Conservation (phyloP, 2,329 filamentous ascomycete species). For the Alternaria ethzedia region DNA sequence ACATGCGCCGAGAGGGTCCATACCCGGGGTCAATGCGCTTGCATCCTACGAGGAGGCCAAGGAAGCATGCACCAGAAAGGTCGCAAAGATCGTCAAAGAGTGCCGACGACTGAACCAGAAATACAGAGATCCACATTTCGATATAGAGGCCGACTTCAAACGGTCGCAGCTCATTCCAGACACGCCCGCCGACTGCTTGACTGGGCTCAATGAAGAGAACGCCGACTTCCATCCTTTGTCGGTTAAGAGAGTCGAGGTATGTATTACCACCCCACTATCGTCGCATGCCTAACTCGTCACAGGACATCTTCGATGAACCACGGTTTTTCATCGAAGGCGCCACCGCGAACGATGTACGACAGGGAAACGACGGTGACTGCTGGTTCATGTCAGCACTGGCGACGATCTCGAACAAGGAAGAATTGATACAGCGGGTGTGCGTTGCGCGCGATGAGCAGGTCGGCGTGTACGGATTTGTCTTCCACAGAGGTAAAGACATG, state of each 20-base stretch:
- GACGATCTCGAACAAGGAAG: slow-evolving; percentile 75
- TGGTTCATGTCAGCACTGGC: slow-evolving; percentile 85
- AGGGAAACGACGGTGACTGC: slow-evolving; percentile 81
- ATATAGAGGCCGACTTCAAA: slow-evolving; percentile 80
- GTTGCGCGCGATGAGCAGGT: slow-evolving; percentile 74
- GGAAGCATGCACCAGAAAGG: slow-evolving; percentile 68
- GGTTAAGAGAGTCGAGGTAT: slow-evolving; percentile 71
- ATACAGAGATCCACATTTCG: slow-evolving; percentile 86
- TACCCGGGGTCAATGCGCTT: slow-evolving; percentile 67
- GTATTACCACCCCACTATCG: not conserved
- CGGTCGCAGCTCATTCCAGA: slow-evolving; percentile 40
- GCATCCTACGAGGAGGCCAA: slow-evolving; percentile 76
- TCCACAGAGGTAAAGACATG: slow-evolving; percentile 65
- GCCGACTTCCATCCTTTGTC: slow-evolving; percentile 66
- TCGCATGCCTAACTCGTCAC: slow-evolving; percentile 27
- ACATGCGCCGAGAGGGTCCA: slow-evolving; percentile 59
- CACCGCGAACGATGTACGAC: slow-evolving; percentile 77
- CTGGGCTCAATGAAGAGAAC: slow-evolving; percentile 52
- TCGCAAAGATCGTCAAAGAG: slow-evolving; percentile 64
- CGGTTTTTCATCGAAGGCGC: slow-evolving; percentile 80
- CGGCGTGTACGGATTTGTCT: slow-evolving; percentile 86
- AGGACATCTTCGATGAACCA: slow-evolving; percentile 80
- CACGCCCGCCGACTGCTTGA: slow-evolving; percentile 56
- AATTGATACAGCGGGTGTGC: slow-evolving; percentile 74
- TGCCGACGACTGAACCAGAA: slow-evolving; percentile 82